These are phyloP conservation scores for Colletotrichum trifolii DNA, from an alignment of 2,329 filamentous ascomycete species.

Conservation along the genomic window DNA sequence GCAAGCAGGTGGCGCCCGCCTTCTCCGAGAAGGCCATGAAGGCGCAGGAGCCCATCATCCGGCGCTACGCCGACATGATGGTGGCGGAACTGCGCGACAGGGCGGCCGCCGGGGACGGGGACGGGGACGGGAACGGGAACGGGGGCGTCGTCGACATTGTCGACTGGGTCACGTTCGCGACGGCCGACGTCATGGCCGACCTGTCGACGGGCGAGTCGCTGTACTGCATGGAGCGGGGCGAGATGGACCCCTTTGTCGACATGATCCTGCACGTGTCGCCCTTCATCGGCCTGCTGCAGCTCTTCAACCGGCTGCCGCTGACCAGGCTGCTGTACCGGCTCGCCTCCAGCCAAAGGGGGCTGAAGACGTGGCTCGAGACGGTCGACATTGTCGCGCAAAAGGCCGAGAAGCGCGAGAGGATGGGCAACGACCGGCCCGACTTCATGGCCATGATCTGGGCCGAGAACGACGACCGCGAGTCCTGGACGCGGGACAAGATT, in stretches of 20 bases:
- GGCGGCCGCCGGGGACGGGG: too few species aligned
- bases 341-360: slow-evolving; percentile 9
- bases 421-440: slow-evolving; percentile 11
- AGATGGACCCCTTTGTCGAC: slow-evolving; percentile 28
- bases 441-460: slow-evolving; percentile 19
- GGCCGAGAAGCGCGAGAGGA: slow-evolving; percentile 7
- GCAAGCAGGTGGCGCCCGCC: slow-evolving; percentile 40
- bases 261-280: slow-evolving; percentile 3
- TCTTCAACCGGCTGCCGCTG: slow-evolving; percentile 25
- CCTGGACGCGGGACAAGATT: slow-evolving; percentile 13
- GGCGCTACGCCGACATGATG: slow-evolving; percentile 41
- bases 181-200: slow-evolving; percentile 35
- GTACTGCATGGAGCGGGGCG: slow-evolving; percentile 30
- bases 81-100: slow-evolving; percentile 36
- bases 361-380: slow-evolving; percentile 30
- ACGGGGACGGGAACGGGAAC: too few species aligned
- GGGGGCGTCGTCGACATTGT: slow-evolving; percentile 35
- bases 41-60: slow-evolving; percentile 43
- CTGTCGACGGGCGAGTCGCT: slow-evolving; percentile 37
- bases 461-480: slow-evolving; percentile 5
- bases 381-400: neutral
- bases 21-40: slow-evolving; percentile 44
- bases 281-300: neutral
- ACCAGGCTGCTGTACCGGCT: neutral
- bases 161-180: slow-evolving; percentile 18